Evolutionary conservation across 1,139 yeast species (phyloP), one percentile per base, ranked within the genome.

Genomic region (Yamadazyma spencermartinsiae): DNA sequence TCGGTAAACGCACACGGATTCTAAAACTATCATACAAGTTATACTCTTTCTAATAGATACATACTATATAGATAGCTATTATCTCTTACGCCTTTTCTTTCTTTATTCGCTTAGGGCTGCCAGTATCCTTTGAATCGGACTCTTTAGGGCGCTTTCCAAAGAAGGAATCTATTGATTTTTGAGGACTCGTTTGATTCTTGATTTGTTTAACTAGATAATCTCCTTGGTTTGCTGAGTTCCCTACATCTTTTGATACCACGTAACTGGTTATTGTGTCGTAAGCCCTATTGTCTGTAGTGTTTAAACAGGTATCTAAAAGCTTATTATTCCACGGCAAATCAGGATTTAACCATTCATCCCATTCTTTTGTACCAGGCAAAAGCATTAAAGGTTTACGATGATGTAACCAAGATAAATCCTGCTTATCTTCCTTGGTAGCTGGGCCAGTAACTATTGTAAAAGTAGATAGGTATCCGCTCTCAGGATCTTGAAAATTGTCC

Each of bases 361-460:
- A 81, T 23, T 67, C 76, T 15, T 61, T 46, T 0, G 81, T 63
- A 1, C 75, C 78, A 0, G 89, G 87, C 23, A 65, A 68, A 4
- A 88, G 44, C 25, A 87, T 72, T 2, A 86, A 67, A 0, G 97
- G 97, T 76, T 86, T 87, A 19, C 97, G 66, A 1, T 65, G 58
- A 55, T 89, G 97, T 4, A 89, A 60, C 87, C 90, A 84, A 31
- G 69, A 62, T 41, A 88, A 50, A 40, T 74, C 75, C 26, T 72
- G 60, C 7, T 48, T 39, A 37, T 68, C 76, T 4, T 51, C 48
- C 13, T 62, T 56, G 0, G 78, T 72, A 0, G 95, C 92, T 0
- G 79, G 76, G 0, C 84, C 84, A 0, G 97, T 89, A 3, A 87
- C 68, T 1, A 89, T 77, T 0, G 96, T 80, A 51, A 76, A 89